Evolutionary conservation across 768 basidiomycete genomes (phyloP).

Genomic region (Hericium coralloides): DNA sequence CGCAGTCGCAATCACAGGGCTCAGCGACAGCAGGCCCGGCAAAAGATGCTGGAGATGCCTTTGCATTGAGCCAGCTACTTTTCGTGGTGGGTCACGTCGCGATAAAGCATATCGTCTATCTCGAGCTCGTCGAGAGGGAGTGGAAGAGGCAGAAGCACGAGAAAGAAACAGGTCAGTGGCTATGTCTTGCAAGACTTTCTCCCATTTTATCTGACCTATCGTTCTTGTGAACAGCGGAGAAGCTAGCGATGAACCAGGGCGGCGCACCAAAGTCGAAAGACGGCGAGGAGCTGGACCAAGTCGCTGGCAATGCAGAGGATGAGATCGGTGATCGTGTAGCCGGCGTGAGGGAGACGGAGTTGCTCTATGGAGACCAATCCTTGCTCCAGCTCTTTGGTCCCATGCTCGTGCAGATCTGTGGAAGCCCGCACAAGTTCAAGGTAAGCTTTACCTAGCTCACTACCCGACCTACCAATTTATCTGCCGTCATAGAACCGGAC

Average conservation of each 20-base stretch:
- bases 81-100: constrained; percentile 96
- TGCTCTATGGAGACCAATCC: constrained; percentile 77
- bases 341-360: constrained; percentile 74
- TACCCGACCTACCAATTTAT: neutral
- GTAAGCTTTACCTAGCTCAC: constrained; percentile 27
- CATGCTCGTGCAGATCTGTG: constrained; percentile 83
- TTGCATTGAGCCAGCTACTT: constrained; percentile 86
- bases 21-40: neutral
- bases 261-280: constrained; percentile 35
- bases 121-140: constrained; percentile 92
- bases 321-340: constrained; percentile 93
- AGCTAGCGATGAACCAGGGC: constrained; percentile 20
- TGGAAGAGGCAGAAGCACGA: constrained; percentile 96
- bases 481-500: constrained; percentile 58
- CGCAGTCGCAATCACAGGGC: constrained; percentile 5
- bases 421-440: constrained; percentile 87
- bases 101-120: constrained; percentile 94
- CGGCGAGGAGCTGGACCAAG: constrained; percentile 89
- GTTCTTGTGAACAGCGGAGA: neutral
- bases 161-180: constrained; percentile 56
- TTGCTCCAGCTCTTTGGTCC: constrained; percentile 82
- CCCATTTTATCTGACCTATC: neutral
- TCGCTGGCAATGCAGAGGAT: constrained; percentile 95
- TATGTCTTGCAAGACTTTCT: neutral
- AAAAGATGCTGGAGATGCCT: constrained; percentile 65